These are phyloP conservation scores for Trichoderma guizhouense DNA, from an alignment of 2,329 filamentous ascomycete species.

Conservation along the genomic window DNA sequence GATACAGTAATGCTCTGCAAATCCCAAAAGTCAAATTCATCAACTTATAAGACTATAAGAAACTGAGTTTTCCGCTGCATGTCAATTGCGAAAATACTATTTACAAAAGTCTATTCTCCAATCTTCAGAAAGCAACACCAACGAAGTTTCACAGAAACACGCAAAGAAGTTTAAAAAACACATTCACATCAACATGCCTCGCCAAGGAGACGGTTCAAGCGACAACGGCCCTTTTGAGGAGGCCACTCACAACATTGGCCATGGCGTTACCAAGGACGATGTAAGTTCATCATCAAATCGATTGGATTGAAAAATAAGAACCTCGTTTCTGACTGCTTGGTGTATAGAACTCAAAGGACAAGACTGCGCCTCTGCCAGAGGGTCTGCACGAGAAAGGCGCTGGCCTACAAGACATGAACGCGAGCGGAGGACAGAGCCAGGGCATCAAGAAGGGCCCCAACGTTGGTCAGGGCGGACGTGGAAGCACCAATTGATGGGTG, in stretches of 20 bases:
- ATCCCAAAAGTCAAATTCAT: not conserved
- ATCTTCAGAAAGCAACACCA: not conserved
- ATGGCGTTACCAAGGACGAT: constrained; percentile 40
- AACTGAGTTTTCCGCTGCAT: not conserved
- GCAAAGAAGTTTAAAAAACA: not conserved
- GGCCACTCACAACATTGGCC: constrained; percentile 40
- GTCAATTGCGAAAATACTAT: not conserved
- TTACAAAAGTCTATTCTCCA: not conserved
- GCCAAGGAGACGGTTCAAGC: constrained; percentile 46
- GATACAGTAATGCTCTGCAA: not conserved
- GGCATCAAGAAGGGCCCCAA: constrained; percentile 39
- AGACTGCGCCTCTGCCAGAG: constrained; percentile 48
- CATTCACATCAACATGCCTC: constrained; percentile 41
- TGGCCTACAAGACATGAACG: constrained; percentile 38
- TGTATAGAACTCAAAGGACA: constrained; percentile 36
- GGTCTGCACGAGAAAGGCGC: constrained; percentile 41
- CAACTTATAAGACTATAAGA: not conserved
- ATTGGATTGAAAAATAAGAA: not conserved
- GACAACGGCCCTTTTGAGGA: constrained; percentile 44
- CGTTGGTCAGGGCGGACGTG: constrained; percentile 40
- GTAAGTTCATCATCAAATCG: constrained; percentile 29
- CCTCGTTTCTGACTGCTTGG: not conserved
- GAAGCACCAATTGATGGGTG: constrained; percentile 19
- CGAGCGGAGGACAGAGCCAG: constrained; percentile 43
- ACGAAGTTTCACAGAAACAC: not conserved